Evolutionary conservation across 177 flowering plant genomes (phyloP).

Genomic region (Telopea speciosissima): DNA sequence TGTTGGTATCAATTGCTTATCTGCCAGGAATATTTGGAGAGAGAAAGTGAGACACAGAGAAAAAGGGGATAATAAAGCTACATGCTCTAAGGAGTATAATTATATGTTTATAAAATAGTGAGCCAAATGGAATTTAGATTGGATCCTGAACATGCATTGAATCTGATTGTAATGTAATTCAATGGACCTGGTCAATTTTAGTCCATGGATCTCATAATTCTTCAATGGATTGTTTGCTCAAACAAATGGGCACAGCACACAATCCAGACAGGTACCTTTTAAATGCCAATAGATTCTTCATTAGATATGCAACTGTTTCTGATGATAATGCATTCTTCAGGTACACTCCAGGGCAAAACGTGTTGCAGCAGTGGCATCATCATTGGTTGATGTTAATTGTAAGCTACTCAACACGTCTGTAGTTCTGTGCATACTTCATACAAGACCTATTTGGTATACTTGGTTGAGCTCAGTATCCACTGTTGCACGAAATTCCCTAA

Average conservation of each 20-base stretch:
- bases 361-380: conserved; percentile 46
- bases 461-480: neutral
- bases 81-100: too few relatives aligned
- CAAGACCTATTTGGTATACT: neutral
- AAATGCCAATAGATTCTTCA: neutral
- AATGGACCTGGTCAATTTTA: neutral
- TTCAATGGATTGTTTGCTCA: neutral
- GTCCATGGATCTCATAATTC: neutral
- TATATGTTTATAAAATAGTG: too few relatives aligned
- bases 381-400: conserved; percentile 43
- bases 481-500: neutral
- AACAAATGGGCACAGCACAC: neutral
- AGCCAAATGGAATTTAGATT: too few relatives aligned
- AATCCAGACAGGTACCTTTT: too few relatives aligned
- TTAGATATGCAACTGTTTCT: neutral
- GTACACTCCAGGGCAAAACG: conserved; percentile 48
- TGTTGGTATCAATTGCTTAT: neutral
- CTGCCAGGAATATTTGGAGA: too few relatives aligned
- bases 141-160: too few relatives aligned
- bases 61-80: too few relatives aligned
- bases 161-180: neutral
- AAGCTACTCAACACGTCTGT: conserved; percentile 21
- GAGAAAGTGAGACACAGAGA: too few relatives aligned
- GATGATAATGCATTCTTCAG: conserved; percentile 23
- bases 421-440: neutral